Percentiles rank a stretch among this genome's conserved stretches.
phyloP scores from a whole-genome alignment of 2,329 filamentous ascomycete species.

The Pseudocercospora macadamiae region DNA sequence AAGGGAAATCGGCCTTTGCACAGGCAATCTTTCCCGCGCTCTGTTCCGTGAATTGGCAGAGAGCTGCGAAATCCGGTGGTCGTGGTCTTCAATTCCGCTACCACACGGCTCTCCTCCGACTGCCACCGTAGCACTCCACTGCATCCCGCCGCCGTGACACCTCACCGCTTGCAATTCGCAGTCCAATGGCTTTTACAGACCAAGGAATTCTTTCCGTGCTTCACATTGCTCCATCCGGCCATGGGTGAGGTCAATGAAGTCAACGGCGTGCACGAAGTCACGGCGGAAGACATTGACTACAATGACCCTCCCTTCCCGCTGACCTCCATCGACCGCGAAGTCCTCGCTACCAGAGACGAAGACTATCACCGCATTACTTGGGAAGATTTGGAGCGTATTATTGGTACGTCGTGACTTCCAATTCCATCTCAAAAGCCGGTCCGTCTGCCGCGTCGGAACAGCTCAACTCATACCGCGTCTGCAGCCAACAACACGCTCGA shows the following conservation, averaged over 20 bases:
- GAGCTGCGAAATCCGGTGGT: too few relatives aligned
- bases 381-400: conserved; percentile 56
- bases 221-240: background rate
- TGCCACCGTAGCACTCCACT: conserved; percentile 1
- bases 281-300: conserved; percentile 35
- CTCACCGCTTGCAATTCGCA: too few relatives aligned
- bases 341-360: conserved; percentile 56
- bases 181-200: background rate
- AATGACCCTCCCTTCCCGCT: conserved; percentile 48
- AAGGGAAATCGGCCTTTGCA: background rate
- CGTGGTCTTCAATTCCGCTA: conserved; percentile 11
- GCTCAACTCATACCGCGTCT: background rate
- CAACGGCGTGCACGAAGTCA: conserved; percentile 5
- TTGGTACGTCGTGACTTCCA: conserved; percentile 45
- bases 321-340: conserved; percentile 52
- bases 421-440: background rate
- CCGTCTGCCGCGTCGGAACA: background rate
- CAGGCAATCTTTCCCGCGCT: background rate
- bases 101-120: background rate
- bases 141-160: conserved; percentile 1
- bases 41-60: background rate
- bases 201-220: conserved; percentile 10
- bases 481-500: conserved; percentile 55
- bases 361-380: conserved; percentile 57
- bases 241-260: conserved; percentile 19